A percentile compares a stretch with the other conserved stretches of the same genome.
phyloP scores from a whole-genome alignment of 2,329 filamentous ascomycete species.

The Trichocomaceae sp. region DNA sequence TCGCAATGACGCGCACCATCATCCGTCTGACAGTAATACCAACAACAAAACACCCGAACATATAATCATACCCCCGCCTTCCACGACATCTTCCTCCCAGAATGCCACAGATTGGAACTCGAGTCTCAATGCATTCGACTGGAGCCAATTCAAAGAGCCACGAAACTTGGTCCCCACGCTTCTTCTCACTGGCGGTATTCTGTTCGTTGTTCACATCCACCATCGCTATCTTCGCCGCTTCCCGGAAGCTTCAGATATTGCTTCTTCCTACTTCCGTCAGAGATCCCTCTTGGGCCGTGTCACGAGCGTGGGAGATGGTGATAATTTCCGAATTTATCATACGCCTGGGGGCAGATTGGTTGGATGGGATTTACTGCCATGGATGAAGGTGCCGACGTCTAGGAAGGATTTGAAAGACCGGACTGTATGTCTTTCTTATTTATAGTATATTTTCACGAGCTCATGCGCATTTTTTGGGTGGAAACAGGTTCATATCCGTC shows the following conservation, averaged over 20 bases:
- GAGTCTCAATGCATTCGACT: slow-evolving; percentile 38
- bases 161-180: slow-evolving; percentile 32
- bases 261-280: slow-evolving; percentile 65
- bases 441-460: background rate
- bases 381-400: slow-evolving; percentile 62
- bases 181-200: slow-evolving; percentile 34
- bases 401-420: slow-evolving; percentile 65
- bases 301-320: slow-evolving; percentile 91
- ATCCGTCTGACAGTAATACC: slow-evolving; percentile 13
- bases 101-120: slow-evolving; percentile 34
- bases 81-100: slow-evolving; percentile 13
- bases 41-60: slow-evolving; percentile 18
- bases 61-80: slow-evolving; percentile 3
- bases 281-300: slow-evolving; percentile 77
- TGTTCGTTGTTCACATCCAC: slow-evolving; percentile 31
- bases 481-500: slow-evolving; percentile 66
- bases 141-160: slow-evolving; percentile 32
- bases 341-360: slow-evolving; percentile 81
- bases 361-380: slow-evolving; percentile 86
- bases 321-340: slow-evolving; percentile 91
- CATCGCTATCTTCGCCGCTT: slow-evolving; percentile 69
- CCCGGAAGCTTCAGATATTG: slow-evolving; percentile 67
- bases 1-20: slow-evolving; percentile 6
- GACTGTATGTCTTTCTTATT: slow-evolving; percentile 57
- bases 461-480: background rate